phyloP scores from a whole-genome alignment of 106 monocot genomes.

The Dendrobium nobile region DNA sequence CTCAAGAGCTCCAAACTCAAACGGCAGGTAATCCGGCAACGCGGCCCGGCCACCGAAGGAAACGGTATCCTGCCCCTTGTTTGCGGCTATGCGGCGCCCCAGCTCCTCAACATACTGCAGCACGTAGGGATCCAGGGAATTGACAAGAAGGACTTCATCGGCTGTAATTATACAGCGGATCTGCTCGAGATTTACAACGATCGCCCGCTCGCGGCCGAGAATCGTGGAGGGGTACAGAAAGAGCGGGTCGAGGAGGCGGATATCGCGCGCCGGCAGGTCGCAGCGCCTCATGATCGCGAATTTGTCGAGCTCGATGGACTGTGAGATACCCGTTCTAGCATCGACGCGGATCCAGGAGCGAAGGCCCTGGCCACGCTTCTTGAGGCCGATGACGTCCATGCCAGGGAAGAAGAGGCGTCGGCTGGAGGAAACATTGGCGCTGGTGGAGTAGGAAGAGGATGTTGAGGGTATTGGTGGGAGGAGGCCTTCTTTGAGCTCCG shows the following conservation, averaged over 20 bases:
- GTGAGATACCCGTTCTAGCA: constrained; percentile 17
- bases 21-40: constrained; percentile 45
- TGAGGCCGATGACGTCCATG: constrained; percentile 7
- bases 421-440: neutral
- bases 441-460: neutral
- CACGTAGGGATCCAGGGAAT: constrained; percentile 38
- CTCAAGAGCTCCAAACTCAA: constrained; percentile 54
- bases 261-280: constrained; percentile 47
- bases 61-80: constrained; percentile 8
- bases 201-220: constrained; percentile 44
- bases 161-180: constrained; percentile 57
- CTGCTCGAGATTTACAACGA: constrained; percentile 61
- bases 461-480: neutral
- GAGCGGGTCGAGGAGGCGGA: constrained; percentile 57
- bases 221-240: constrained; percentile 59
- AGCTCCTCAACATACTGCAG: constrained; percentile 51
- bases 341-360: constrained; percentile 48
- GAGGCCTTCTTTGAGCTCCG: neutral
- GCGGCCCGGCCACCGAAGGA: neutral
- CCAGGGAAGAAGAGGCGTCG: constrained; percentile 9
- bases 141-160: constrained; percentile 52
- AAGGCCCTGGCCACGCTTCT: constrained; percentile 29
- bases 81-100: constrained; percentile 26
- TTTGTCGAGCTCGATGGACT: constrained; percentile 32
- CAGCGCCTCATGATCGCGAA: constrained; percentile 55